These are phyloP conservation scores for Lathyrus sativus DNA, from an alignment of 306 rosid genomes.

Conservation along the genomic window DNA sequence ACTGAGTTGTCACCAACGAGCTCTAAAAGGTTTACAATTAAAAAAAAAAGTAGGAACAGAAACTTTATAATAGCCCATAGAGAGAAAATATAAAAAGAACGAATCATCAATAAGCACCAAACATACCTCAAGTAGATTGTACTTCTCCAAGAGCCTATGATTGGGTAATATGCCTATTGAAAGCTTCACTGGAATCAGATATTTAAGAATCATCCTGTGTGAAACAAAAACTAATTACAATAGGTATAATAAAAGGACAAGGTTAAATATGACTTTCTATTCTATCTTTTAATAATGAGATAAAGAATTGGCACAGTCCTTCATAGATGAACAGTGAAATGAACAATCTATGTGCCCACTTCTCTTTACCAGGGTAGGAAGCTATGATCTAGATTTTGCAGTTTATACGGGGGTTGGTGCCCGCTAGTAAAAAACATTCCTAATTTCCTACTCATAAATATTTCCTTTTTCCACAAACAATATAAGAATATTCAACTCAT, in stretches of 20 bases:
- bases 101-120: constrained; percentile 13
- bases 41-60: background rate
- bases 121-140: constrained; percentile 81
- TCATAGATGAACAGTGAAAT: constrained; percentile 2
- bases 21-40: background rate
- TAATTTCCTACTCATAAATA: background rate
- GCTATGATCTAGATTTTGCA: constrained; percentile 2
- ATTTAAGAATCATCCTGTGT: constrained; percentile 85
- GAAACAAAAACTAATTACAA: constrained; percentile 38
- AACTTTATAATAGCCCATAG: background rate
- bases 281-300: constrained; percentile 18
- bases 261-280: constrained; percentile 21
- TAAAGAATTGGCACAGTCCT: background rate
- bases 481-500: constrained; percentile 3
- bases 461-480: constrained; percentile 17
- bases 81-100: constrained; percentile 13
- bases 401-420: background rate
- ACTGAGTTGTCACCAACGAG: constrained; percentile 7
- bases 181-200: constrained; percentile 96
- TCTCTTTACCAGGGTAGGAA: constrained; percentile 3
- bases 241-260: background rate
- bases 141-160: constrained; percentile 67
- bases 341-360: constrained; percentile 9
- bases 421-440: constrained; percentile 8
- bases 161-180: constrained; percentile 90